Base-by-base conservation (phyloP, 2,329 filamentous ascomycete species). In the Colletotrichum sp. region DNA sequence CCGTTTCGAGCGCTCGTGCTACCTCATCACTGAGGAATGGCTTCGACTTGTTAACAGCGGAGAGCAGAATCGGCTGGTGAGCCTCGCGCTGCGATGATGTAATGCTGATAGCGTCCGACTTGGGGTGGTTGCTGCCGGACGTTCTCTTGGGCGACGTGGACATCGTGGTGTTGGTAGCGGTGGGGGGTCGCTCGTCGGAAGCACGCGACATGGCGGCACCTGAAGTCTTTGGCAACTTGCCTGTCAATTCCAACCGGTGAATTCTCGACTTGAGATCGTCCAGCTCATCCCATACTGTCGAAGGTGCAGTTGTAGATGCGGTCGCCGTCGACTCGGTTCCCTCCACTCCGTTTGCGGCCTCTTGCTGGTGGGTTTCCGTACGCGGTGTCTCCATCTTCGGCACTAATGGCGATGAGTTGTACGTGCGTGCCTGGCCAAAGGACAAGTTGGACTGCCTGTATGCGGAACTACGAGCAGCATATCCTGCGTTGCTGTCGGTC, bases 221-320 rank as follows among this genome's bases (percentile, higher is more conserved):
- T 4, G 96, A 96, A 3, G 95, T 96, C 1, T 95, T 87, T 1
- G 96, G 96, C 39, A 97, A 87, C 84, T 98, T 98, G 74, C 96
- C 96, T 4, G 95, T 98, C 79, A 98, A 85, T 83, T 99, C 97
- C 12, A 99, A 90, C 76, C 95, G 95, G 79, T 95, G 93, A 80
- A 99, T 98, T 34, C 97, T 92, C 55, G 95, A 97, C 83, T 99
- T 99, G 63, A 99, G 87, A 78, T 99, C 97, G 80, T 99, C 97
- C 32, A 99, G 87, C 84, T 99, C 97, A 82, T 99, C 97, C 97
- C 97, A 99, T 4, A 99, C 95, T 0, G 96, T 98, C 3, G 96
- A 98, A 14, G 96, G 95, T 2, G 95, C 95, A 2, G 94, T 96
- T 1, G 95, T 97, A 0, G 97, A 99, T 39, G 94, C 90, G 0